Evolutionary conservation across 495 filamentous ascomycete genomes (phyloP), one percentile per base, ranked within the genome.

Genomic region (Penicillium taxi): DNA sequence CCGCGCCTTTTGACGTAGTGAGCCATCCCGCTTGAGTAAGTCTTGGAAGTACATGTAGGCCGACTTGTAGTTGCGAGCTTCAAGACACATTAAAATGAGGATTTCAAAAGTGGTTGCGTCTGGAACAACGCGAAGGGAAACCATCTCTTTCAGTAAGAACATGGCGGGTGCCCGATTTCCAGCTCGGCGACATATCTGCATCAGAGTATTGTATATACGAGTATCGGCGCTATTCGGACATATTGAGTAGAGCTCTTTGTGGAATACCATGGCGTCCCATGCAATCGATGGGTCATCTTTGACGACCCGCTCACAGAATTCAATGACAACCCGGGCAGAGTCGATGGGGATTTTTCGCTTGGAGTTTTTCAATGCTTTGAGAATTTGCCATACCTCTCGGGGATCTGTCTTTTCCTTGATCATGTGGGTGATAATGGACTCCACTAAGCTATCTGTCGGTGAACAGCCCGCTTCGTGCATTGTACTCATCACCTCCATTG

Each of bases 111-210:
- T 85, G 26, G 64, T 44, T 12, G 52, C 47, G 35, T 82, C 66
- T 1, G 85, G 79, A 13, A 64, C 46, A 19, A 90, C 57, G 6
- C 66, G 63, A 25, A 82, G 65, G 14, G 73, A 69, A 1, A 74
- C 59, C 80, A 94, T 89, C 53, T 94, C 89, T 11, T 72, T 66
- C 11, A 79, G 71, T 1, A 91, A 46, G 49, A 86, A 85, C 60
- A 80, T 77, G 35, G 78, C 80, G 1, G 69, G 53, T 32, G 73
- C 70, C 35, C 71, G 74, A 28, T 68, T 63, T 13, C 50, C 43
- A 11, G 55, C 63, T 16, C 53, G 52, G 2, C 67, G 61, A 54
- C 82, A 83, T 35, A 78, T 72, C 23, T 59, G 61, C 30, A 94
- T 63, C 5, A 94, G 67, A 3, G 73, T 47, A 46, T 87, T 83